Evolutionary conservation across 495 filamentous ascomycete species (phyloP), one percentile per base, ranked within the genome.

Genomic region (Poronia punctata): DNA sequence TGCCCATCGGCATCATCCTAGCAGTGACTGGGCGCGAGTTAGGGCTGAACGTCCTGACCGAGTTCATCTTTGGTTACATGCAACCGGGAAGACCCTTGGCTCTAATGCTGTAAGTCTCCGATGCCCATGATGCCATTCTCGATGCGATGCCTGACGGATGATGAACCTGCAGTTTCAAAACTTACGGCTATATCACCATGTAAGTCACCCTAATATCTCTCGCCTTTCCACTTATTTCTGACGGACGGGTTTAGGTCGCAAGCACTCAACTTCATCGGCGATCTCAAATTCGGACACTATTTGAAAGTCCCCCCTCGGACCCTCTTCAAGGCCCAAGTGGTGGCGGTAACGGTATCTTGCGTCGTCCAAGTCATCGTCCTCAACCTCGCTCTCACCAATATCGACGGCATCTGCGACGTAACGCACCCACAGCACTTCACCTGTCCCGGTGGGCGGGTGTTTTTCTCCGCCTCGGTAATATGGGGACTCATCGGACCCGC

Each of bases 1-100:
- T 80, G 16, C 74, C 75, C 3, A 74, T 74, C 32, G 73, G 73
- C 20, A 76, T 76, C 50, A 72, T 76, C 21, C 77, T 82, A 46
- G 81, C 80, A 1, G 62, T 82, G 23, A 83, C 80, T 2, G 83
- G 82, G 48, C 81, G 78, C 40, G 74, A 76, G 47, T 81, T 82
- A 38, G 81, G 80, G 18, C 55, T 83, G 18, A 84, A 84, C 39
- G 67, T 85, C 15, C 56, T 85, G 31, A 83, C 82, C 3, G 82
- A 85, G 58, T 85, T 85, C 44, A 65, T 87, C 34, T 79, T 74
- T 21, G 82, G 82, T 0, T 84, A 84, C 55, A 81, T 82, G 16
- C 79, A 82, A 42, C 74, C 80, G 2, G 82, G 82, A 2, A 56
- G 71, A 17, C 81, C 82, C 0, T 44, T 85, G 10, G 82, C 77